Evolutionary conservation across 495 filamentous ascomycete genomes (phyloP).

Genomic region (Penicillium antarcticum): DNA sequence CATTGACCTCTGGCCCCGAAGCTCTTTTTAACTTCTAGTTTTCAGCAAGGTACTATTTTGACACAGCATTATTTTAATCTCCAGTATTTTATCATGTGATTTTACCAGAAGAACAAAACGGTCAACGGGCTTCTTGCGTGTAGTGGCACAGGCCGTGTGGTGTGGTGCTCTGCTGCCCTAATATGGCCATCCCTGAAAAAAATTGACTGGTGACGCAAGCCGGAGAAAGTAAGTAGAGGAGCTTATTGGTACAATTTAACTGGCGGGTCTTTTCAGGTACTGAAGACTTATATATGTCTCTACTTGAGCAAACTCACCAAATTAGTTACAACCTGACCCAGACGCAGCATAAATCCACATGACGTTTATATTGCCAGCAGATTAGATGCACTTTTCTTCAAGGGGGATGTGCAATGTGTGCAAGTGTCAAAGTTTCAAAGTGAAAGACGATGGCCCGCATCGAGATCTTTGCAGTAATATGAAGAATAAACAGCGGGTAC

Average conservation of each 20-base stretch:
- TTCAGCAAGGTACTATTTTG: not conserved
- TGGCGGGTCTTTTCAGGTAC: not conserved
- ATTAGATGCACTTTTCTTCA: too few relatives aligned
- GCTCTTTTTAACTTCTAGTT: not conserved
- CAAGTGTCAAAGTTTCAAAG: conserved; percentile 10
- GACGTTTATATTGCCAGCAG: not conserved
- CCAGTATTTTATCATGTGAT: conserved; percentile 4
- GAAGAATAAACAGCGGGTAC: not conserved
- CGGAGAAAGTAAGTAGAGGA: not conserved
- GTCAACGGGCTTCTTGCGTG: conserved; percentile 9
- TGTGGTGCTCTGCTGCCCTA: conserved; percentile 2
- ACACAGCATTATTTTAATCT: not conserved
- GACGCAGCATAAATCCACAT: conserved; percentile 1
- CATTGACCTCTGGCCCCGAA: not conserved
- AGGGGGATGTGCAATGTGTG: not conserved
- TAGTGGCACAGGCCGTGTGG: not conserved
- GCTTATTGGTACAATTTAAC: not conserved
- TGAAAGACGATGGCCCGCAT: not conserved
- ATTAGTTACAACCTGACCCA: not conserved
- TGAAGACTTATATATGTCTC: not conserved
- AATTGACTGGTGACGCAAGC: conserved; percentile 3
- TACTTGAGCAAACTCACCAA: not conserved
- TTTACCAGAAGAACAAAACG: not conserved
- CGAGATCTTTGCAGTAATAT: not conserved
- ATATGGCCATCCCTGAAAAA: conserved; percentile 4